Base-by-base conservation (phyloP, 2,329 filamentous ascomycete genomes). In the Alternaria viburni region DNA sequence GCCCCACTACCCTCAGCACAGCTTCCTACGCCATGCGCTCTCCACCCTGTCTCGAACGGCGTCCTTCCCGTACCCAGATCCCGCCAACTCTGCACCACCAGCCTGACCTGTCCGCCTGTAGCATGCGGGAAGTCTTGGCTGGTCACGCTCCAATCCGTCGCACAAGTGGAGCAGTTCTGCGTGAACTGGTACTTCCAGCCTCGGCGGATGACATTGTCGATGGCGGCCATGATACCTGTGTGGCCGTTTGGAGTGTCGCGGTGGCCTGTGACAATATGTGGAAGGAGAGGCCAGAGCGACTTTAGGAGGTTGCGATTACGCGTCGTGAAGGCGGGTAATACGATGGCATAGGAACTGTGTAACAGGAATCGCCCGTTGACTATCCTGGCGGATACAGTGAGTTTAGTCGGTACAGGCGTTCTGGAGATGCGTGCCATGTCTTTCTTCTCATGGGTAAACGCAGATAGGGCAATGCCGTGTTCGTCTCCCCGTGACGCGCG, bases 21-120 rank as follows among this genome's bases (percentile, higher is more conserved):
- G 7, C 23, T 26, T 13, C 57, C 62, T n/a, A 70, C 66, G 0
- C 74, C 76, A 61, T 78, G 76, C 2, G 69, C 69, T 3, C 76
- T 63, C 76, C 76, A 78, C 5, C 7, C 36, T 3, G 58, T 54
- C 7, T 76, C 69, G 19, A 78, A 78, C 13, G 74, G 74, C 6
- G 46, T 69, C 23, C 56, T 54, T 0, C 72, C 74, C 10, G 19
- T 30, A 2, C 75, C 75, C 2, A 78, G 30, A 60, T 77, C 72
- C 1, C 75, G 67, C 74, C 74, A 77, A 2, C 60, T 58, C 26
- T 69, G 62, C 11, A 78, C 60, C 3, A 54, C 47, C 8, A 77
- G 17, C 9, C 66, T 21, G 1, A 65, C 59, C 47, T 71, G 64
- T 10, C 63, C 62, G 21, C 67, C 68, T 7, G 46, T 62, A 19